Conservation (phyloP, 2,329 filamentous ascomycete species). For the Lasiodiplodia theobromae region DNA sequence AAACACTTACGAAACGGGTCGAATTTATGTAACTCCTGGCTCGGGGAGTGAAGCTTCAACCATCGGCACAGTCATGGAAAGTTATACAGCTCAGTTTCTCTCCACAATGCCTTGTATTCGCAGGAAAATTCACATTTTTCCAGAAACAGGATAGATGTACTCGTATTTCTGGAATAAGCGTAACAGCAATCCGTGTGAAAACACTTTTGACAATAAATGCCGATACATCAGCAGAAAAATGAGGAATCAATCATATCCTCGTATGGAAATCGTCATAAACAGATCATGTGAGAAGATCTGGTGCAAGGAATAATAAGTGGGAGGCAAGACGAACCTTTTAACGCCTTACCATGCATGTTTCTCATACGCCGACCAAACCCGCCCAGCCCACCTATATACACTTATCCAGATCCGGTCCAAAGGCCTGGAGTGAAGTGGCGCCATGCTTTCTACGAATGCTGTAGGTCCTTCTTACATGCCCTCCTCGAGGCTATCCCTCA, state of each 20-base stretch:
- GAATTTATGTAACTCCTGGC: neutral
- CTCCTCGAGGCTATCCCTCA: conserved; percentile 60
- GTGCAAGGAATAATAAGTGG: neutral
- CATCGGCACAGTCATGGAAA: neutral
- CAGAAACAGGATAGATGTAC: neutral
- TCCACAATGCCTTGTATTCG: neutral
- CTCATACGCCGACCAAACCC: conserved; percentile 9
- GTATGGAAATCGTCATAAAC: neutral
- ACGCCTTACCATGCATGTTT: conserved; percentile 23
- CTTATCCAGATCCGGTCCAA: neutral
- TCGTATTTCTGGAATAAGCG: neutral
- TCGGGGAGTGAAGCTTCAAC: neutral
- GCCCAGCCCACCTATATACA: conserved; percentile 12
- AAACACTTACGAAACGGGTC: neutral
- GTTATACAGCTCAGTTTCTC: neutral
- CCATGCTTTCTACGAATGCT: neutral
- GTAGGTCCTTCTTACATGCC: conserved; percentile 13
- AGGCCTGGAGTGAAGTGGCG: neutral
- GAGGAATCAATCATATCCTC: neutral
- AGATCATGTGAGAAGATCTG: neutral
- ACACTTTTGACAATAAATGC: neutral
- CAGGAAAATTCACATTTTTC: neutral
- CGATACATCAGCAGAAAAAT: neutral
- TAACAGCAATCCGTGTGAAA: neutral
- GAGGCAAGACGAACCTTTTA: conserved; percentile 4